Percentiles rank a stretch among this genome's conserved stretches.
These are phyloP conservation scores for Trichoderma parareesei DNA, from an alignment of 495 filamentous ascomycete genomes.

Conservation along the genomic window DNA sequence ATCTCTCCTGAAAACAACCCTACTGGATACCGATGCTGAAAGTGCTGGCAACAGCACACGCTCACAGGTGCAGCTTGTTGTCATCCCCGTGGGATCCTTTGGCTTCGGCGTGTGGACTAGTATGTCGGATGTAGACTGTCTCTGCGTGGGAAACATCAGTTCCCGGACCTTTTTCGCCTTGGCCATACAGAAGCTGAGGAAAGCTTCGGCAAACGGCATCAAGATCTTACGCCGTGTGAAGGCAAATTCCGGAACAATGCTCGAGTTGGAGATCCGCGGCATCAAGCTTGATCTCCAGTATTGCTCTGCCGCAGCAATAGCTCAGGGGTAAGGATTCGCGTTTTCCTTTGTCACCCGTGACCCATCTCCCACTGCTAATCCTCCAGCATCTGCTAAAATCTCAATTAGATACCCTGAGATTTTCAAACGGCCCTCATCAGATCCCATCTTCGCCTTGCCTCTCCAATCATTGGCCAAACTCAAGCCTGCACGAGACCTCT, in stretches of 20 bases:
- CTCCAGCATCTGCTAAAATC: background rate
- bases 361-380: background rate
- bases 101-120: slow-evolving; percentile 48
- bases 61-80: slow-evolving; percentile 23
- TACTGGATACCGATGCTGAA: background rate
- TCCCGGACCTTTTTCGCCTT: slow-evolving; percentile 47
- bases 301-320: slow-evolving; percentile 42
- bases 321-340: slow-evolving; percentile 22
- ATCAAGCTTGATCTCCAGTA: slow-evolving; percentile 53
- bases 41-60: background rate
- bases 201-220: slow-evolving; percentile 30
- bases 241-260: slow-evolving; percentile 44
- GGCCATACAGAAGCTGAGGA: slow-evolving; percentile 41
- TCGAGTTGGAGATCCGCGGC: slow-evolving; percentile 42
- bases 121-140: slow-evolving; percentile 49
- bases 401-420: slow-evolving; percentile 25
- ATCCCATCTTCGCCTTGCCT: slow-evolving; percentile 41
- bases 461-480: slow-evolving; percentile 41
- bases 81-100: slow-evolving; percentile 53
- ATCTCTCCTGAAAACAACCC: slow-evolving; percentile 28
- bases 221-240: slow-evolving; percentile 44
- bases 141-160: slow-evolving; percentile 49
- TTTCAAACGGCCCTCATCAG: slow-evolving; percentile 24
- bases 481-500: slow-evolving; percentile 48
- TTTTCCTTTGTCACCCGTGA: background rate